Conservation (phyloP, 2,329 filamentous ascomycete species). For the Furcasterigmium furcatum region DNA sequence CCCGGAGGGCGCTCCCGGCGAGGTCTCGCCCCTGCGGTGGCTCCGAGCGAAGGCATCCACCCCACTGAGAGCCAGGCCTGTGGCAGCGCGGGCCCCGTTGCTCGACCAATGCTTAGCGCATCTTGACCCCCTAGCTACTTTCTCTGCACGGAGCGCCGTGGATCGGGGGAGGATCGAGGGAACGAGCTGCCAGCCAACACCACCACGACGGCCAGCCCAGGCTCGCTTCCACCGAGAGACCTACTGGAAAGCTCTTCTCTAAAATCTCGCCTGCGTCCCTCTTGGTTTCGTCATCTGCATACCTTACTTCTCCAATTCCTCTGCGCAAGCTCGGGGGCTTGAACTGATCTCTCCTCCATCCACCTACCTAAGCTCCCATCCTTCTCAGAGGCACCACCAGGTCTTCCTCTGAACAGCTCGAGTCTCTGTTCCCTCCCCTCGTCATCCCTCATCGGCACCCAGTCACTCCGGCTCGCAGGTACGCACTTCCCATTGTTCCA, state of each 20-base stretch:
- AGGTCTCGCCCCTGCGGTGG: conserved; percentile 8
- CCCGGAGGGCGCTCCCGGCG: conserved; percentile 5
- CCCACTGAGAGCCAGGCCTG: no score
- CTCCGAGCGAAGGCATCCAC: no score
- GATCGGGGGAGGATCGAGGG: background rate
- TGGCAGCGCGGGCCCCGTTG: conserved; percentile 6
- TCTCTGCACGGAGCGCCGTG: background rate
- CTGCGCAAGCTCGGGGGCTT: background rate
- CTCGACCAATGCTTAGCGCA: conserved; percentile 5
- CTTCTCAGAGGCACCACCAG: background rate
- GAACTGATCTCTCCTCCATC: background rate
- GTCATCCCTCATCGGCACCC: no score
- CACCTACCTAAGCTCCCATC: background rate
- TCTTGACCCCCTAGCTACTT: background rate
- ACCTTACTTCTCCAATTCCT: background rate
- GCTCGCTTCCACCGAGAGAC: no score
- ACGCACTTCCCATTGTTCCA: no score
- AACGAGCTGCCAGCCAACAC: background rate
- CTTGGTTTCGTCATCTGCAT: background rate
- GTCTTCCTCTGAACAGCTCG: background rate
- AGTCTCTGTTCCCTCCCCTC: background rate
- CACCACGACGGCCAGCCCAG: background rate
- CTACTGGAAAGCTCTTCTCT: no score
- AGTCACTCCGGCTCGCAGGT: no score
- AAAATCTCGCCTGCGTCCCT: conserved; percentile 9